A percentile compares a stretch with the other conserved stretches of the same genome.
Conservation (phyloP, 1,284 basidiomycete genomes). For the Gymnopus androsaceus region DNA sequence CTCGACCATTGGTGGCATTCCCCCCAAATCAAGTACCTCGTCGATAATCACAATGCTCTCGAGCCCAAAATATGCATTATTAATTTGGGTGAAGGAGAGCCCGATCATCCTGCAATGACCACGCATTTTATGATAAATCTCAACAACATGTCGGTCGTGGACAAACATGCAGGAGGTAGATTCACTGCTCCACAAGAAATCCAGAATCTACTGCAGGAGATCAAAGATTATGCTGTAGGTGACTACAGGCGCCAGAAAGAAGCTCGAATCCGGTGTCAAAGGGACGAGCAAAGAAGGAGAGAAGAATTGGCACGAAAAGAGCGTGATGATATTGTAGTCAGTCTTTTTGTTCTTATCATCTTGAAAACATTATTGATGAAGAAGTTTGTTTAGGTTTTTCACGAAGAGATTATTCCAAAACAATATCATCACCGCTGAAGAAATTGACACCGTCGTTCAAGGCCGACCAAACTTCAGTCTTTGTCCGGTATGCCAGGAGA, state of each 20-base stretch:
- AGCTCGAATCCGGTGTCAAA: too few relatives aligned
- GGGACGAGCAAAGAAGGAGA: neutral
- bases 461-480: neutral
- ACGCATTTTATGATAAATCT: conserved; percentile 1
- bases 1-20: conserved; percentile 5
- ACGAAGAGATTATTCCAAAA: neutral
- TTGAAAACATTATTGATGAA: too few relatives aligned
- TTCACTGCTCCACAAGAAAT: neutral
- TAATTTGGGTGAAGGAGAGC: neutral
- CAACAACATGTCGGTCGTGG: neutral
- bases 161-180: neutral
- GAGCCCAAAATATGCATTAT: conserved; percentile 1
- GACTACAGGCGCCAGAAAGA: neutral
- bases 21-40: neutral
- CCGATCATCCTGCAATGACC: neutral
- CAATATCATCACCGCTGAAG: neutral
- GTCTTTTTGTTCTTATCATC: neutral
- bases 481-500: neutral
- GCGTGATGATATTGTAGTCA: neutral
- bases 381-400: neutral
- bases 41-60: neutral
- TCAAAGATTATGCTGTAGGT: neutral
- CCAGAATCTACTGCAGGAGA: neutral
- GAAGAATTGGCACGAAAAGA: neutral
- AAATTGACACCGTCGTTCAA: neutral